These are phyloP conservation scores for Sclerotinia trifoliorum DNA, from an alignment of 2,329 filamentous ascomycete species.

Conservation along the genomic window DNA sequence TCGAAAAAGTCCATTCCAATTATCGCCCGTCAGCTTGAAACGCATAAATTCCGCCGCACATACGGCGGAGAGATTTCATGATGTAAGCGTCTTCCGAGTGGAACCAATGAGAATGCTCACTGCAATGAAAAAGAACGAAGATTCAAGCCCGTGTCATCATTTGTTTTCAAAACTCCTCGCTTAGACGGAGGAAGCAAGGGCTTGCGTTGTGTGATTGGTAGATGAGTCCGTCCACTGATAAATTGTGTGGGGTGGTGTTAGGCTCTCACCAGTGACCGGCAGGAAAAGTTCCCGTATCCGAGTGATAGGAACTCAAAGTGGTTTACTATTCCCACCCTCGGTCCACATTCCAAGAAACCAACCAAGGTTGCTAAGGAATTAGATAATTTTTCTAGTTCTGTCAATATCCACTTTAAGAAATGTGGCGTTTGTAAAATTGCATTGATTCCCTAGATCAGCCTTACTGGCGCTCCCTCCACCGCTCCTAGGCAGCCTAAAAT, in stretches of 20 bases:
- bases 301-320: neutral
- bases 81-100: constrained; percentile 7
- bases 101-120: neutral
- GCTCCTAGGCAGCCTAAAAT: neutral
- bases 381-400: too few relatives aligned
- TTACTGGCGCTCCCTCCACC: too few relatives aligned
- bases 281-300: constrained; percentile 7
- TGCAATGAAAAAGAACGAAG: neutral
- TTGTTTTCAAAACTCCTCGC: too few relatives aligned
- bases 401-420: too few relatives aligned
- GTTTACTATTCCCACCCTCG: neutral
- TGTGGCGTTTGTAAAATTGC: too few relatives aligned
- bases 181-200: neutral
- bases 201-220: neutral
- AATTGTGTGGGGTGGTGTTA: neutral
- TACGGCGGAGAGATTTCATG: neutral
- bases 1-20: neutral
- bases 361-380: too few relatives aligned
- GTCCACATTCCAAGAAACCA: neutral
- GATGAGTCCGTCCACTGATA: neutral
- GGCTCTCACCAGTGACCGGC: neutral
- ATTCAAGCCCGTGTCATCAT: neutral
- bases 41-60: neutral
- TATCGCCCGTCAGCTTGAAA: neutral
- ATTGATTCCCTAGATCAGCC: too few relatives aligned